phyloP scores from a whole-genome alignment of 176 grass and related monocot species.

The Avena eriantha region DNA sequence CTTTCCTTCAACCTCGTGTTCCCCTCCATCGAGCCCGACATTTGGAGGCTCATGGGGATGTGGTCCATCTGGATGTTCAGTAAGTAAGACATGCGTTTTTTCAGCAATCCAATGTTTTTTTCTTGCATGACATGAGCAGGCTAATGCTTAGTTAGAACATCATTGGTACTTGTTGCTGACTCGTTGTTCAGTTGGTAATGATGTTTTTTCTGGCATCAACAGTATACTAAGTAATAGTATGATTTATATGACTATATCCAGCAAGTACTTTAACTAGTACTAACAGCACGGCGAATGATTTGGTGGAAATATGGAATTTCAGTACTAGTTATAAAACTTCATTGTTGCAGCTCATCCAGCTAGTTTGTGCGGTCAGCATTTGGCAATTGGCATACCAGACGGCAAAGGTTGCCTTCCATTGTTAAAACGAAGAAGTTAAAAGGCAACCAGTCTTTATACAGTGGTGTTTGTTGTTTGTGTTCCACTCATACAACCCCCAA shows the following conservation, averaged over 20 bases:
- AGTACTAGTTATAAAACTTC: conserved; percentile 7
- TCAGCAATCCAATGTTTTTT: neutral
- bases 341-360: neutral
- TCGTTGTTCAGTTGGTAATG: neutral
- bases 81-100: conserved; percentile 56
- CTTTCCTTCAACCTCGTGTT: conserved; percentile 97
- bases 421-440: neutral
- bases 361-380: neutral
- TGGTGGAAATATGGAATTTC: neutral
- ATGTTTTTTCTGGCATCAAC: neutral
- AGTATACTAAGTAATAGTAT: neutral
- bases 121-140: no score
- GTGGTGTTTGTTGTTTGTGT: neutral
- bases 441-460: neutral
- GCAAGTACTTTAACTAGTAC: neutral
- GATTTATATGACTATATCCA: neutral
- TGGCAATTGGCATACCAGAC: neutral
- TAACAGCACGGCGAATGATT: neutral
- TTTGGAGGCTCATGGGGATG: conserved; percentile 98
- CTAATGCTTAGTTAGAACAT: neutral
- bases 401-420: neutral
- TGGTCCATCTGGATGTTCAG: conserved; percentile 99
- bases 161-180: neutral
- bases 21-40: conserved; percentile 53
- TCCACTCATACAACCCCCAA: neutral